A percentile compares a stretch with the other conserved stretches of the same genome.
Conservation (phyloP, 2,329 filamentous ascomycete species). For the Madurella fahalii region DNA sequence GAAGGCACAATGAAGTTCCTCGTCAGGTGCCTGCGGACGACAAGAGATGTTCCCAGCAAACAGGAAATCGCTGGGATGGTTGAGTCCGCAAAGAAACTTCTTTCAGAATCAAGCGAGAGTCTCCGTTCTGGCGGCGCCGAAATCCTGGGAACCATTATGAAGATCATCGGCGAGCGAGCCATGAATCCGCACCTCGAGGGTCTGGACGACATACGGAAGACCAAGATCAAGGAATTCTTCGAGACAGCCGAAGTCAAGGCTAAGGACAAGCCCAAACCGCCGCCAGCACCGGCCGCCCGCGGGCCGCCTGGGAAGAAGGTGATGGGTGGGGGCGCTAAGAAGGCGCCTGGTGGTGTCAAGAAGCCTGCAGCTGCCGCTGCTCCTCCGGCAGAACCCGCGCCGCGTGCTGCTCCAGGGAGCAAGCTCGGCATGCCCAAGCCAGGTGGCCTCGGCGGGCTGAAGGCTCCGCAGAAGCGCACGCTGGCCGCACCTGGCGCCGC, state of each 20-base stretch:
- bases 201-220: constrained; percentile 91
- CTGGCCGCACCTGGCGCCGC: constrained; percentile 45
- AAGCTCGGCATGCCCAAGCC: constrained; percentile 56
- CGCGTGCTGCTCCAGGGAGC: constrained; percentile 43
- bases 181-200: constrained; percentile 93
- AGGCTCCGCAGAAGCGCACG: constrained; percentile 55
- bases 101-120: constrained; percentile 82
- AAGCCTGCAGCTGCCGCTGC: constrained; percentile 43
- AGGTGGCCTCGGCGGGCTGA: constrained; percentile 52
- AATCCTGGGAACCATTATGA: constrained; percentile 91
- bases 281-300: constrained; percentile 53
- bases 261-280: constrained; percentile 87
- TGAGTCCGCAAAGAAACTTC: constrained; percentile 82
- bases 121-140: constrained; percentile 88
- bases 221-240: constrained; percentile 90
- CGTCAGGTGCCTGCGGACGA: constrained; percentile 80
- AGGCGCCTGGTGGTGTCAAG: constrained; percentile 39
- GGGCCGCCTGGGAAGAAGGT: constrained; percentile 37
- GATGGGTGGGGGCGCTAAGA: constrained; percentile 42
- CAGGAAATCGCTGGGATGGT: constrained; percentile 79
- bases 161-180: constrained; percentile 92
- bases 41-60: constrained; percentile 77
- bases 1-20: constrained; percentile 92
- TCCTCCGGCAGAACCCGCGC: constrained; percentile 44
- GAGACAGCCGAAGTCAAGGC: constrained; percentile 80